Evolutionary conservation across 139 green algal genomes (phyloP).

Genomic region (Chlamydomonas sphaeroides): DNA sequence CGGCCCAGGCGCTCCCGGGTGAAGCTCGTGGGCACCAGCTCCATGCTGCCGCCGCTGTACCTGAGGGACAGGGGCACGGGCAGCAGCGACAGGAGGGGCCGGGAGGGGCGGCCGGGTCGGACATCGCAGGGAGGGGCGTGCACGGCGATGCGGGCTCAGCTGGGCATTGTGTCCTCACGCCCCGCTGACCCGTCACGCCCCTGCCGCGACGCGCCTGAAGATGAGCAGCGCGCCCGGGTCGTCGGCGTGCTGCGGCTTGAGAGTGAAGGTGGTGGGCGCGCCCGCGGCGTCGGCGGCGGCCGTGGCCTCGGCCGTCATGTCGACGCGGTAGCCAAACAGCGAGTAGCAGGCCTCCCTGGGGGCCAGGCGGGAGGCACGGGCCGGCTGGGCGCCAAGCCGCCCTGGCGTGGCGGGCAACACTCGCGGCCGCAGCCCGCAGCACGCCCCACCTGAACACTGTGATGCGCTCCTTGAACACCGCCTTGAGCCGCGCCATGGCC

Average conservation of each 20-base stretch:
- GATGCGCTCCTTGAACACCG: slow-evolving; percentile 80
- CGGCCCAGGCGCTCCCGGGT: slow-evolving; percentile 41
- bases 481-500: slow-evolving; percentile 63
- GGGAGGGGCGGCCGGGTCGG: not conserved
- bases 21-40: slow-evolving; percentile 75
- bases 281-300: slow-evolving; percentile 44
- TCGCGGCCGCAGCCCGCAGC: too few species aligned
- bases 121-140: not conserved
- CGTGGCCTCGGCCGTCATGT: slow-evolving; percentile 72
- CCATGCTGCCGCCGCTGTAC: slow-evolving; percentile 50
- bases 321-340: slow-evolving; percentile 55
- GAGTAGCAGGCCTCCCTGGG: slow-evolving; percentile 45
- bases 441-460: slow-evolving; percentile 63
- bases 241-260: slow-evolving; percentile 64
- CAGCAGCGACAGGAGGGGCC: not conserved
- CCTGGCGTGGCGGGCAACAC: not conserved
- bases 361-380: not conserved
- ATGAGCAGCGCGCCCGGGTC: slow-evolving; percentile 57
- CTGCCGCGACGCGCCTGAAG: slow-evolving; percentile 52
- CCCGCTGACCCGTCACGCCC: too few species aligned
- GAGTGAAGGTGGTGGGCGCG: slow-evolving; percentile 69
- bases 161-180: slow-evolving; percentile 53
- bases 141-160: slow-evolving; percentile 50
- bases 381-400: not conserved
- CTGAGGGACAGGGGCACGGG: not conserved